Base-by-base conservation (phyloP, 805 yeast genomes). In the Priceomyces castillae region DNA sequence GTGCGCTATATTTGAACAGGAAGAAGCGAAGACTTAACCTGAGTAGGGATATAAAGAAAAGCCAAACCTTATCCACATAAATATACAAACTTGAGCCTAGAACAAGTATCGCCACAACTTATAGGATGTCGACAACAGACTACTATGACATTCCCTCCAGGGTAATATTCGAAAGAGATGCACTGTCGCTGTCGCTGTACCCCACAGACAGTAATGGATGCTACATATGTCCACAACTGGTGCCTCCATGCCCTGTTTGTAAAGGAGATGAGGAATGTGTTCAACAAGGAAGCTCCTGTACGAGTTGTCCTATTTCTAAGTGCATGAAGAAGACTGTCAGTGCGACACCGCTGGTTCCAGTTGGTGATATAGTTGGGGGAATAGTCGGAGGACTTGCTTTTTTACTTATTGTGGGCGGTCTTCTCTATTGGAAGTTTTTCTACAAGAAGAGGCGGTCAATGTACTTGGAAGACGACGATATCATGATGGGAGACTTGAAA, bases 311-410 rank as follows among this genome's bases (percentile, higher is more conserved):
- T 4, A 47, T 42, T 28, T 53, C 46, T 41, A 51, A 46, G 42
- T 66, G 71, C 50, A 51, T 48, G 9, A 37, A 37, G 31, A 22
- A 23, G 12, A 37, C 53, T 1, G 31, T 37, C 11, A 7, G 40
- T 16, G 20, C 45, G n/a, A 36, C 42, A 10, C 22, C 46, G 3
- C 17, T 34, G 7, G 41, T 56, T 1, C 58, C 64, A 11, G 49
- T 67, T 14, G 75, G 75, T 10, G 71, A 62, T 4, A 62, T 70
- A 15, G 73, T 65, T 2, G 76, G 76, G 11, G 76, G 75, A 10
- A 69, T 65, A 1, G 56, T 69, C 3, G 76, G 74, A 11, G 71
- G 71, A 7, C 52, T 64, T 18, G 68, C 49, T 3, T 60, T 58
- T 3, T 12, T 65, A 4, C 54, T 53, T 6, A 30, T 61, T 2